These are phyloP conservation scores for Pterulicium gracile DNA, from an alignment of 1,284 basidiomycete genomes.

Conservation along the genomic window DNA sequence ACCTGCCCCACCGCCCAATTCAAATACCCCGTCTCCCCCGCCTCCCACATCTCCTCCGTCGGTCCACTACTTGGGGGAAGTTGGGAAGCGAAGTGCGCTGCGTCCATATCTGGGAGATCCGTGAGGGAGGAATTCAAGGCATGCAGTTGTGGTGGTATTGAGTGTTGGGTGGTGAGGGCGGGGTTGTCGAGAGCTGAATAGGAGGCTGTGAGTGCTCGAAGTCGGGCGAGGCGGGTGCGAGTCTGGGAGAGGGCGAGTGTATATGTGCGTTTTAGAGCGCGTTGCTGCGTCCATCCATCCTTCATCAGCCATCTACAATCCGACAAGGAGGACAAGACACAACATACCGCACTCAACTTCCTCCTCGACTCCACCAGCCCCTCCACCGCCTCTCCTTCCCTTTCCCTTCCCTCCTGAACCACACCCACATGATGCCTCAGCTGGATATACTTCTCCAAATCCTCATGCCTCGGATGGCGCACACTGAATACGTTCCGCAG, in stretches of 20 bases:
- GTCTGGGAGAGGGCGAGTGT: conserved; percentile 37
- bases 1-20: conserved; percentile 57
- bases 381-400: conserved; percentile 46
- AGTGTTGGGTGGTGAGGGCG: conserved; percentile 16
- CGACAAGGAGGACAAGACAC: no score
- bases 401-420: conserved; percentile 38
- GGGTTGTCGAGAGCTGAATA: conserved; percentile 34
- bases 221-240: conserved; percentile 27
- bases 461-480: conserved; percentile 19
- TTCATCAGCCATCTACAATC: conserved; percentile 51
- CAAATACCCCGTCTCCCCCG: conserved; percentile 49
- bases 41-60: conserved; percentile 65
- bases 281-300: conserved; percentile 46
- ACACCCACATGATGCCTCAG: conserved; percentile 56
- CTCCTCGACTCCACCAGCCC: conserved; percentile 48
- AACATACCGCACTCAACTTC: no score
- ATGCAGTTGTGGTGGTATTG: conserved; percentile 15
- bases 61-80: conserved; percentile 42
- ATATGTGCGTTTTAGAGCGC: conserved; percentile 43
- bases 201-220: conserved; percentile 30
- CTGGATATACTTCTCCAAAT: conserved; percentile 49
- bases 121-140: conserved; percentile 24
- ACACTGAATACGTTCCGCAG: conserved; percentile 68
- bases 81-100: conserved; percentile 20
- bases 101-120: conserved; percentile 10